phyloP scores from a whole-genome alignment of 768 basidiomycete genomes.

The Macrolepiota fuliginosa region DNA sequence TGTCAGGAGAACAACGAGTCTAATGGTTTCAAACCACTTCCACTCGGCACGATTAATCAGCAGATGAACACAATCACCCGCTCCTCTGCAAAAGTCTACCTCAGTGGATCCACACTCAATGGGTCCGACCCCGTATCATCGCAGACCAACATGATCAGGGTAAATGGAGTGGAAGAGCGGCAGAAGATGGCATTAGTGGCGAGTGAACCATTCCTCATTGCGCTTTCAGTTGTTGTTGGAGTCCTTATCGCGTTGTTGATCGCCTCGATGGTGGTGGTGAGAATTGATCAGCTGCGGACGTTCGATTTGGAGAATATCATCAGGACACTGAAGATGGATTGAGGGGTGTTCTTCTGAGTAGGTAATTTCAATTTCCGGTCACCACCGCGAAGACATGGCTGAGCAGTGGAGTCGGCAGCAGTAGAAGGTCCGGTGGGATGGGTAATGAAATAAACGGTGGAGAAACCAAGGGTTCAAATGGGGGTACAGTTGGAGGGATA shows the following conservation, averaged over 20 bases:
- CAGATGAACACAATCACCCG: not conserved
- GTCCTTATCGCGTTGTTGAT: not conserved
- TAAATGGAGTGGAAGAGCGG: not conserved
- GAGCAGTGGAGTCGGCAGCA: no score
- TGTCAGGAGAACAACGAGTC: not conserved
- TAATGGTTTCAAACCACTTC: not conserved
- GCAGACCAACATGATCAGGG: not conserved
- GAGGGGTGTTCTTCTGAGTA: not conserved
- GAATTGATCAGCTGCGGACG: not conserved
- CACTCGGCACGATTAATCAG: not conserved
- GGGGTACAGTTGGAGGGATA: no score
- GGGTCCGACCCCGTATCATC: not conserved
- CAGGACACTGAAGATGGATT: not conserved
- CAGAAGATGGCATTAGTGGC: not conserved
- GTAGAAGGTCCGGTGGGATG: no score
- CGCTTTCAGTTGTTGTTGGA: not conserved
- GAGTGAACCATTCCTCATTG: not conserved
- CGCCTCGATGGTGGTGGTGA: not conserved
- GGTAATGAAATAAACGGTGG: no score
- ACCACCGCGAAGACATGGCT: no score
- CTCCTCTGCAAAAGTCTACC: not conserved
- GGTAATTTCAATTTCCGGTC: no score
- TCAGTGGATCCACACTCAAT: not conserved
- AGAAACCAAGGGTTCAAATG: no score
- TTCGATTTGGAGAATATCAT: not conserved